Base-by-base conservation (phyloP, 2,329 filamentous ascomycete genomes). In the Orbilia ellipsospora region DNA sequence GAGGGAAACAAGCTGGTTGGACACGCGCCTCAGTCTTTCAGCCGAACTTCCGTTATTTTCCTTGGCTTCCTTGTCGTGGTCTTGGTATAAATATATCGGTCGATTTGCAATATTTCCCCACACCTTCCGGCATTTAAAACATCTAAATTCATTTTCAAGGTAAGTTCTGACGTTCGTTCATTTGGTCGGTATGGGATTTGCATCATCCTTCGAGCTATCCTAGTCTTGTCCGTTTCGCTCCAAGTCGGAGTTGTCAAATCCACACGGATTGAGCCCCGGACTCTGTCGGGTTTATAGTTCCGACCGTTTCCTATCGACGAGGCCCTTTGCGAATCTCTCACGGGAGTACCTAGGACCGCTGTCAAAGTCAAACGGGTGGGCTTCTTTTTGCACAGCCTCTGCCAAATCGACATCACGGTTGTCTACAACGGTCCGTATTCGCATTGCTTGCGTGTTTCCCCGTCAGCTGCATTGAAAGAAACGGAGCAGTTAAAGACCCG, bases 331-430 rank as follows among this genome's bases (percentile, higher is more conserved):
- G 31, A 36, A 36, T 2, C 44, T 18, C 16, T 48, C 44, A 5
- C 16, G 8, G n/a, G 12, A 45, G 42, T 15, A 13, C 42, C 4
- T 45, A 48, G 44, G 6, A 18, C 16, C 1, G 44, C 15, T 48
- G 8, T 12, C 2, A 18, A 18, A 2, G 10, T 26, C 18, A 18
- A 26, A 15, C 1, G 3, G 56, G 48, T 63, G 26, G 57, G 63
- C 57, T 68, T 74, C 56, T 74, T n/a, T 57, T 74, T 74, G 70
- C 70, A 74, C 70, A 74, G 70, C 70, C 70, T 64, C 42, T 64
- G 67, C 57, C 61, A 74, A 51, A 68, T 63, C 31, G 12, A 67
- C 61, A 48, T 57, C 23, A 23, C 23, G 1, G 40, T 48, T 61
- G 55, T 31, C n/a, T 13, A n/a, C 36, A 42, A 23, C 42, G 56